These are phyloP conservation scores for Pyrus betulifolia DNA, from an alignment of 306 rosid species.

Conservation along the genomic window DNA sequence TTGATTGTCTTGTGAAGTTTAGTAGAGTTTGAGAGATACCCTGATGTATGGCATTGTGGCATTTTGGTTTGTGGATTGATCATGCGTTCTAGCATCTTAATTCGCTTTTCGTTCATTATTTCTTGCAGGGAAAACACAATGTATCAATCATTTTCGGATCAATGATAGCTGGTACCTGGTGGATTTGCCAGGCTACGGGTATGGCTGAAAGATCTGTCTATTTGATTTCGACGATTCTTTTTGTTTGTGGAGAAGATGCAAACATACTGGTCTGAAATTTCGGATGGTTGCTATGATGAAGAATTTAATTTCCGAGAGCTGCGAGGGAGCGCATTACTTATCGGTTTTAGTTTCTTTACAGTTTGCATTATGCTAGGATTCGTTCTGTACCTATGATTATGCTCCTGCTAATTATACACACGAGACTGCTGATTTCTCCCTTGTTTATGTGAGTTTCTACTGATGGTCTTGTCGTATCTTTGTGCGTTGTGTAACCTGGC, in stretches of 20 bases:
- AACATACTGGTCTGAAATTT: not conserved
- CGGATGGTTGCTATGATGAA: not conserved
- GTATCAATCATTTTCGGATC: constrained; percentile 92
- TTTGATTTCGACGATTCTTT: not conserved
- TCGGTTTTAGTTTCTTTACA: not conserved
- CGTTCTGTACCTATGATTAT: not conserved
- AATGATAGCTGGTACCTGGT: constrained; percentile 90
- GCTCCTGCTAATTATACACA: not conserved
- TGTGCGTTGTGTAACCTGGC: not conserved
- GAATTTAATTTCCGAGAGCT: not conserved
- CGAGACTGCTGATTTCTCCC: not conserved
- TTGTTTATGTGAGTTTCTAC: not conserved
- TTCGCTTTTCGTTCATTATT: not conserved
- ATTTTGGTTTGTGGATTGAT: not conserved
- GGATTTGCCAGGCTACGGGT: constrained; percentile 99
- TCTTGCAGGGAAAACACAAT: constrained; percentile 83
- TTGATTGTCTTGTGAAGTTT: not conserved
- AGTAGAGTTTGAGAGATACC: not conserved
- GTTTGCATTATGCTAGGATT: not conserved
- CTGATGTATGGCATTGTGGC: not conserved
- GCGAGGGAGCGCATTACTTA: not conserved
- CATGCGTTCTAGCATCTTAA: not conserved
- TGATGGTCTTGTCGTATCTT: not conserved
- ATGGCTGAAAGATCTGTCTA: constrained; percentile 20
- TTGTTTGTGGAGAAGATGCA: not conserved